Evolutionary conservation across 202 grass and related monocot species (phyloP), one percentile per base, ranked within the genome.

Genomic region (Cymbopogon flexuosus): DNA sequence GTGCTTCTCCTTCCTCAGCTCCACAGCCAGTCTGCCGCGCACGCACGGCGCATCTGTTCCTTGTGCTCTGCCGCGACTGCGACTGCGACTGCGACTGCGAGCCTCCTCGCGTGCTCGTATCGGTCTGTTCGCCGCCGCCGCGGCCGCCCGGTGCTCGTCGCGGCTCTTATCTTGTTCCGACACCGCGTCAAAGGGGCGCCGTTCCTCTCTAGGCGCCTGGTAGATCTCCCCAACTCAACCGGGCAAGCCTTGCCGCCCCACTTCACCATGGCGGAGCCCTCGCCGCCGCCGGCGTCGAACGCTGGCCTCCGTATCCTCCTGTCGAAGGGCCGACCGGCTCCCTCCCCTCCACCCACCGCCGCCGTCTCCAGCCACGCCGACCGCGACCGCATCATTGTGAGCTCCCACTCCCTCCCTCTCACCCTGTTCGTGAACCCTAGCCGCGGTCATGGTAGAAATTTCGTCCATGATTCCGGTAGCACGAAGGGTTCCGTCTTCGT

Each of bases 311-410:
- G 87, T 19, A 93, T 98, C 82, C 83, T 94, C 58, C 90, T 98
- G 73, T 72, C 63, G n/a, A 91, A 93, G 80, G 92, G 91, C 41
- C 84, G 75, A 0, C 2, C 76, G 19, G 9, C 79, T 5, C 13
- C 81, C 0, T 62, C 52, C 19, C 31, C 81, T 10, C 57, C 75
- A 18, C 41, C 68, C 47, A 37, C 71, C 3, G 56, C 72, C 14
- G 46, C 40, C 43, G 23, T 89, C 2, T 94, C 90, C 76, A 92
- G 85, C 86, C 90, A 94, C 54, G 82, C 92, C 69, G 95, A 98
- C 83, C 92, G 95, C 51, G 92, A 91, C 84, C 88, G 88, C 39
- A 86, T 98, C 87, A 87, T 93, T 29, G 91, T 97, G 87, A 84
- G 91, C 70, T 84, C 35, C 11, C 35, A 65, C 22, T 66, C 24